These are phyloP conservation scores for Pseudogymnoascus sp. DNA, from an alignment of 2,329 filamentous ascomycete species.

Conservation along the genomic window DNA sequence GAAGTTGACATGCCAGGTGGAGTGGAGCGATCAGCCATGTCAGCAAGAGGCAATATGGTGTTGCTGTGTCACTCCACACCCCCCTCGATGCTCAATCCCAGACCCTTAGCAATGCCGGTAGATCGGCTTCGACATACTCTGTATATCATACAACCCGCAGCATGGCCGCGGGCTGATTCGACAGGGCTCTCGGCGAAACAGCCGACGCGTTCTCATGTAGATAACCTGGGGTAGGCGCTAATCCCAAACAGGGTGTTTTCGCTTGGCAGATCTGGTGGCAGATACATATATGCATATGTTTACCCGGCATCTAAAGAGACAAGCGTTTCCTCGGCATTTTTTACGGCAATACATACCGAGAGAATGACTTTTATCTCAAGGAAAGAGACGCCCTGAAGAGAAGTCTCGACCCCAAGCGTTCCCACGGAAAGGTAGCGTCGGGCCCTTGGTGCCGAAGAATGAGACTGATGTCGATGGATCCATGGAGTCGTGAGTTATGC, in stretches of 20 bases:
- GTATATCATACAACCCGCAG: neutral
- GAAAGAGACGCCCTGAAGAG: neutral
- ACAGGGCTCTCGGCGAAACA: neutral
- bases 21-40: neutral
- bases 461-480: no score
- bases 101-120: neutral
- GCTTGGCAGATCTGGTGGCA: constrained; percentile 3
- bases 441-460: no score
- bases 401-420: neutral
- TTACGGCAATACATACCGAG: neutral
- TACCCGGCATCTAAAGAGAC: neutral
- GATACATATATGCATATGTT: neutral
- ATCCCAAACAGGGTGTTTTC: neutral
- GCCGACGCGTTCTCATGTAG: neutral
- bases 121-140: neutral
- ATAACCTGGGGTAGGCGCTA: neutral
- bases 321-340: neutral
- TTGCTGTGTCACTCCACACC: neutral
- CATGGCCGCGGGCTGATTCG: neutral
- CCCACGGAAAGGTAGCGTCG: no score
- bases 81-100: neutral
- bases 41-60: neutral
- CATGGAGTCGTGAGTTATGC: no score
- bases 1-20: neutral
- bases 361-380: neutral